Conservation (phyloP, 179 eudicot species). For the Spergularia azorica region DNA sequence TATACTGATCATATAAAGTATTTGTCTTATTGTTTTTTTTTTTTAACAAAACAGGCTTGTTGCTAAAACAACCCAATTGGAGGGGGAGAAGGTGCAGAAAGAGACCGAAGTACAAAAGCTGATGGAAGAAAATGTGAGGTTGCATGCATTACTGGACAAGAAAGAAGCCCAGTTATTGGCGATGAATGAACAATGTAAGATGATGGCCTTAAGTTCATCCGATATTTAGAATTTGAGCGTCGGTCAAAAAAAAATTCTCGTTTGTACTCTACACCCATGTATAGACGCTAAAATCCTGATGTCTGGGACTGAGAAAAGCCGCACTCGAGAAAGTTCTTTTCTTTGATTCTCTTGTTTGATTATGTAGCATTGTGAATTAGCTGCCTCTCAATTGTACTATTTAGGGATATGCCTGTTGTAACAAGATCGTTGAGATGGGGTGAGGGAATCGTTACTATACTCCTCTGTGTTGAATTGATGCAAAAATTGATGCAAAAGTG, state of each 20-base stretch:
- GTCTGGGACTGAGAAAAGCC: slow-evolving; percentile 18
- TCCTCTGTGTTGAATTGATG: slow-evolving; percentile 1
- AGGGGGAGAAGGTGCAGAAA: slow-evolving; percentile 86
- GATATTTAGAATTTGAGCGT: too few species aligned
- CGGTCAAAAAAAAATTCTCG: background rate
- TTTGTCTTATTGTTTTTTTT: too few species aligned
- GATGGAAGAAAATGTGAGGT: slow-evolving; percentile 83
- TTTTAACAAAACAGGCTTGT: slow-evolving; percentile 53
- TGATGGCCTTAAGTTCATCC: slow-evolving; percentile 67
- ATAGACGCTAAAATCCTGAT: slow-evolving; percentile 25
- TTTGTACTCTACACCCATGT: slow-evolving; percentile 28
- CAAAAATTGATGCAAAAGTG: slow-evolving; percentile 17
- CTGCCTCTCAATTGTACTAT: slow-evolving; percentile 26
- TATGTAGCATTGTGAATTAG: slow-evolving; percentile 25
- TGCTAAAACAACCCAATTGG: slow-evolving; percentile 76
- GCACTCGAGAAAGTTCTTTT: slow-evolving; percentile 1
- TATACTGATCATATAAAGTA: background rate
- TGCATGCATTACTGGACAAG: slow-evolving; percentile 77
- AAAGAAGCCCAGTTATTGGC: slow-evolving; percentile 95
- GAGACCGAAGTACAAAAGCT: slow-evolving; percentile 87
- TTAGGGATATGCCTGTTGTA: slow-evolving; percentile 31
- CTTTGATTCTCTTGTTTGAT: slow-evolving; percentile 20
- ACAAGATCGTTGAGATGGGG: slow-evolving; percentile 17
- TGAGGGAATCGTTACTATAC: background rate
- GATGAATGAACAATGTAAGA: slow-evolving; percentile 96